Conservation (phyloP, 441 rosid genomes). For the Erodium texanum region DNA sequence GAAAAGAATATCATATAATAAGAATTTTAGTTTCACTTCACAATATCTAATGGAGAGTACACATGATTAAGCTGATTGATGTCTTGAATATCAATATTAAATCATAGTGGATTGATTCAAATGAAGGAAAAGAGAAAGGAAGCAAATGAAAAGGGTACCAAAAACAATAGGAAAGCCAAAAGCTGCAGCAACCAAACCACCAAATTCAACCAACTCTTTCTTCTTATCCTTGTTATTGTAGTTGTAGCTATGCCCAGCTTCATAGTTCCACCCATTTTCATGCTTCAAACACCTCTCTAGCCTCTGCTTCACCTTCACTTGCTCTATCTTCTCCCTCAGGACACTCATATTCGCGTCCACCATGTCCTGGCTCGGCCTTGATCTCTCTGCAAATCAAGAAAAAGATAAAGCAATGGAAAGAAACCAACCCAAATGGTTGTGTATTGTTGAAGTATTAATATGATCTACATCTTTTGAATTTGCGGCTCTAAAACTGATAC, state of each 20-base stretch:
- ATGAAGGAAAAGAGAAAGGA: constrained; percentile 28
- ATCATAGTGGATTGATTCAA: constrained; percentile 10
- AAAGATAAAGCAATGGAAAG: not conserved
- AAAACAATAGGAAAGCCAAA: constrained; percentile 25
- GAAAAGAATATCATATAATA: too few species aligned
- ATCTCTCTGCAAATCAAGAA: constrained; percentile 20
- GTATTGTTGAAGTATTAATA: too few species aligned
- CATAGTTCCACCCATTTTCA: constrained; percentile 39
- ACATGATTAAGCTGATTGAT: too few species aligned
- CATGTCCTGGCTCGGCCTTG: constrained; percentile 9
- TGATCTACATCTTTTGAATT: too few species aligned
- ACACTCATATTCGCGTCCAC: constrained; percentile 31
- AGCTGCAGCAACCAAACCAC: constrained; percentile 22
- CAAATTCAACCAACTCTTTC: constrained; percentile 19
- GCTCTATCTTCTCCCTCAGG: constrained; percentile 32
- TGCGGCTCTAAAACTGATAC: too few species aligned
- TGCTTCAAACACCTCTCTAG: constrained; percentile 35
- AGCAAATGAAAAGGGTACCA: constrained; percentile 29
- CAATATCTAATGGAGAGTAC: too few species aligned
- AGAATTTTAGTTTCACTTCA: too few species aligned
- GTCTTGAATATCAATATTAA: not conserved
- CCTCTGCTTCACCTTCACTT: constrained; percentile 32
- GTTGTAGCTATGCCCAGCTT: constrained; percentile 18
- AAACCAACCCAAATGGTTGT: not conserved
- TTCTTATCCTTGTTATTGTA: not conserved